Conservation (phyloP, 805 yeast species). For the Pichia pseudocactophila region DNA sequence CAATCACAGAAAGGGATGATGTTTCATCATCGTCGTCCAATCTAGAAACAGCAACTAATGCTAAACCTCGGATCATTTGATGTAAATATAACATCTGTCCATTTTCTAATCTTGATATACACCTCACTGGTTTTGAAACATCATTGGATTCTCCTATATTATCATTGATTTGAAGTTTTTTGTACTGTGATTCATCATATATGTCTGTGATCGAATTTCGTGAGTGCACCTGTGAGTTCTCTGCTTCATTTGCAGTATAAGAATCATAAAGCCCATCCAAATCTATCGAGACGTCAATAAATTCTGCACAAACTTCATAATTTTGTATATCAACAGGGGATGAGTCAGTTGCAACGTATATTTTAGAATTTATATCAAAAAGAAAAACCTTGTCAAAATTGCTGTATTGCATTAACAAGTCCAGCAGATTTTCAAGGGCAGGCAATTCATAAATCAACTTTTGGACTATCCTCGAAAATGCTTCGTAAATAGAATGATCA, state of each 20-base stretch:
- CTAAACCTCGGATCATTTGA: conserved; percentile 89
- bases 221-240: not conserved
- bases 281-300: conserved; percentile 89
- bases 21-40: conserved; percentile 47
- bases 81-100: conserved; percentile 78
- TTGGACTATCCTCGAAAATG: conserved; percentile 87
- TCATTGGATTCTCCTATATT: conserved; percentile 1
- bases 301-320: conserved; percentile 95
- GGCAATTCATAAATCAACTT: conserved; percentile 85
- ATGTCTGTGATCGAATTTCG: conserved; percentile 5
- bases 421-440: conserved; percentile 78
- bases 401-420: conserved; percentile 78
- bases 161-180: not conserved
- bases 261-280: conserved; percentile 59
- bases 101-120: conserved; percentile 69
- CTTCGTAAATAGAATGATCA: conserved; percentile 94
- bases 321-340: conserved; percentile 93
- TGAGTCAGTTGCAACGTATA: conserved; percentile 93
- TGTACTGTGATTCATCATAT: conserved; percentile 1
- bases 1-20: conserved; percentile 57
- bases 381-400: conserved; percentile 88
- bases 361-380: conserved; percentile 86
- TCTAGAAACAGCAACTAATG: conserved; percentile 79
- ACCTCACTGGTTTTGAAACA: conserved; percentile 29
- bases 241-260: conserved; percentile 1